Base-by-base conservation (phyloP, 495 filamentous ascomycete species). In the Daldinia loculata region DNA sequence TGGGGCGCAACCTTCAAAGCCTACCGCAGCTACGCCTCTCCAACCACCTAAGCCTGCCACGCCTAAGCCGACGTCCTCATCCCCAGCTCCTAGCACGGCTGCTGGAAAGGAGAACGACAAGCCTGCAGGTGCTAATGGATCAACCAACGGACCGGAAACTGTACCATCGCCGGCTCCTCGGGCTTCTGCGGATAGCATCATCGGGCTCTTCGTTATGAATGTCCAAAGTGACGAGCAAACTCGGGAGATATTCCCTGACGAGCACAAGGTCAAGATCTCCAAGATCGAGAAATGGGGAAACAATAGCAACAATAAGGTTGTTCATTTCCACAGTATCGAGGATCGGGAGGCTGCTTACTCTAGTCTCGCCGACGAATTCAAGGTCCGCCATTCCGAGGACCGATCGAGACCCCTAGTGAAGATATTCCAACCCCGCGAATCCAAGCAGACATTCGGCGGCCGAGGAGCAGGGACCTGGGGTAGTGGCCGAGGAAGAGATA, bases 171-270 rank as follows among this genome's bases (percentile, higher is more conserved):
- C 84, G 24, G 82, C 77, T 0, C 77, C 81, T 19, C 82, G 83
- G 67, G 76, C 72, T 27, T 65, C 80, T 12, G 78, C 80, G 0
- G 81, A 85, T 27, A 81, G 79, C 56, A 86, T 89, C 74, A 90
- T 91, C 65, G 94, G 90, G 22, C 85, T 99, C 2, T 98, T 97
- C 77, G 85, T 98, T 15, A 89, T 89, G 78, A 92, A 92, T 61
- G 87, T 93, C 27, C 89, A 89, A 51, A 90, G 85, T 57, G 90
- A 91, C 60, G 91, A 97, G 27, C 91, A 90, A 22, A 89, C 91
- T 6, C 91, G 90, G 36, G 89, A 91, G 34, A 84, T 95, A 5
- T 93, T 99, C 72, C 77, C 87, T 4, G 89, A 96, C 12, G 92
- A 96, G 67, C 92, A 97, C 76, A 90, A 88, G 77, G 74, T 83